Conservation (phyloP, 257 asterid species). For the Solanum pimpinellifolium region DNA sequence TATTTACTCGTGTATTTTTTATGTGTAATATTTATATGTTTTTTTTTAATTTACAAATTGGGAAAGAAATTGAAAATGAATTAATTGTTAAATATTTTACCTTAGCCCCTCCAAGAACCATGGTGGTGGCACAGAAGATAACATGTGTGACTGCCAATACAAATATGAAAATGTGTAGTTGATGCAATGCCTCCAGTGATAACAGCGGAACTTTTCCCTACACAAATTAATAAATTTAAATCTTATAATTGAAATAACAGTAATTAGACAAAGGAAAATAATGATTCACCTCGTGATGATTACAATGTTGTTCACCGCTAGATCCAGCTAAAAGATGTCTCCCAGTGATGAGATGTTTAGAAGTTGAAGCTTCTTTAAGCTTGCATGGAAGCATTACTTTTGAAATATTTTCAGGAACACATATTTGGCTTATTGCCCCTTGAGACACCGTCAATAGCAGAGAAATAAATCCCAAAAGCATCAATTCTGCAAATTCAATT, state of each 20-base stretch:
- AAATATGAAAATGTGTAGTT: constrained; percentile 84
- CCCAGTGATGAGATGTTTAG: background rate
- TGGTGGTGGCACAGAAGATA: constrained; percentile 54
- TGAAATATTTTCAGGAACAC: constrained; percentile 43
- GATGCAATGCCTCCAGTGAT: constrained; percentile 74
- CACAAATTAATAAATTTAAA: background rate
- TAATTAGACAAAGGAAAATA: background rate
- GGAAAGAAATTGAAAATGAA: background rate
- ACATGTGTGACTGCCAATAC: constrained; percentile 79
- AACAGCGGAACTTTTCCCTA: constrained; percentile 62
- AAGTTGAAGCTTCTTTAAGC: background rate
- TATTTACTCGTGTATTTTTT: too few species aligned
- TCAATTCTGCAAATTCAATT: constrained; percentile 45
- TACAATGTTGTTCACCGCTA: constrained; percentile 14
- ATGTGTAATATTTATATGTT: too few species aligned
- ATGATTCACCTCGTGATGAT: constrained; percentile 17
- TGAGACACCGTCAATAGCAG: constrained; percentile 65
- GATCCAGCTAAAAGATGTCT: constrained; percentile 40
- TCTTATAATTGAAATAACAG: background rate
- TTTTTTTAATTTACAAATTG: background rate
- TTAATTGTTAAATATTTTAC: constrained; percentile 12
- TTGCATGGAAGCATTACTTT: constrained; percentile 75
- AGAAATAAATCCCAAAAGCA: constrained; percentile 90
- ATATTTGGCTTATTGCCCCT: constrained; percentile 37
- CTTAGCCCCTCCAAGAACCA: constrained; percentile 63